Evolutionary conservation across 2,329 filamentous ascomycete species (phyloP).

Genomic region (Madurella mycetomatis): DNA sequence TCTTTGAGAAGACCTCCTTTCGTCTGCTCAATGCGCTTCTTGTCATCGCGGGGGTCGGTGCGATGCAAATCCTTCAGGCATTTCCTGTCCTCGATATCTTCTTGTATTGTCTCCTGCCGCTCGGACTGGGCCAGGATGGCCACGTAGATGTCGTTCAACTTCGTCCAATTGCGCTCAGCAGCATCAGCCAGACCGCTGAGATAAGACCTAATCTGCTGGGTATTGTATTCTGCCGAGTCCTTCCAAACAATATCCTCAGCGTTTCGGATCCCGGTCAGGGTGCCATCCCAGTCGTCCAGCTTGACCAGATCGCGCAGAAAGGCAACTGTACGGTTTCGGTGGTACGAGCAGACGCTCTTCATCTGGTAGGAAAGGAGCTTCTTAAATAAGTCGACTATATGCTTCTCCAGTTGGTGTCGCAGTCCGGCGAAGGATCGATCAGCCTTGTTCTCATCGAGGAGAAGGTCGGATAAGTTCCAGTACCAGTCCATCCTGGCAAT

Average conservation of each 20-base stretch:
- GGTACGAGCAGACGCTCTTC: slow-evolving; percentile 37
- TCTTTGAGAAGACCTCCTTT: no score
- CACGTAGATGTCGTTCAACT: no score
- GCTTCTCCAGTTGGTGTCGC: slow-evolving; percentile 20
- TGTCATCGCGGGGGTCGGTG: no score
- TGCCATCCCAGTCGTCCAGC: slow-evolving; percentile 34
- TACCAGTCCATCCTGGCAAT: slow-evolving; percentile 38
- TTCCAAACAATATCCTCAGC: slow-evolving; percentile 24
- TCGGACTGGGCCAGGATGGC: no score
- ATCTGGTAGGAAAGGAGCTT: slow-evolving; percentile 39
- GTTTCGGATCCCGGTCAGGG: slow-evolving; percentile 28
- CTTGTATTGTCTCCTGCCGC: no score
- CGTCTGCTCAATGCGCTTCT: no score
- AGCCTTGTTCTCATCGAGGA: slow-evolving; percentile 19
- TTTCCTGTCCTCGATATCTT: slow-evolving; percentile 55
- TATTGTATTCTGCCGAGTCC: no score
- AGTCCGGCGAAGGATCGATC: no score
- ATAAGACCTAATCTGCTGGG: no score
- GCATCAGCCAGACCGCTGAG: no score
- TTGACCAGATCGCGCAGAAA: slow-evolving; percentile 31
- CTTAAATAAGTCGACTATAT: slow-evolving; percentile 35
- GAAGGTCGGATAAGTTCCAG: slow-evolving; percentile 29
- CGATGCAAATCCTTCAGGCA: no score
- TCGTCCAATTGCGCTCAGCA: no score
- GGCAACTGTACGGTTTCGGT: slow-evolving; percentile 27